phyloP scores from a whole-genome alignment of 345 rosid species.

The Murraya paniculata region DNA sequence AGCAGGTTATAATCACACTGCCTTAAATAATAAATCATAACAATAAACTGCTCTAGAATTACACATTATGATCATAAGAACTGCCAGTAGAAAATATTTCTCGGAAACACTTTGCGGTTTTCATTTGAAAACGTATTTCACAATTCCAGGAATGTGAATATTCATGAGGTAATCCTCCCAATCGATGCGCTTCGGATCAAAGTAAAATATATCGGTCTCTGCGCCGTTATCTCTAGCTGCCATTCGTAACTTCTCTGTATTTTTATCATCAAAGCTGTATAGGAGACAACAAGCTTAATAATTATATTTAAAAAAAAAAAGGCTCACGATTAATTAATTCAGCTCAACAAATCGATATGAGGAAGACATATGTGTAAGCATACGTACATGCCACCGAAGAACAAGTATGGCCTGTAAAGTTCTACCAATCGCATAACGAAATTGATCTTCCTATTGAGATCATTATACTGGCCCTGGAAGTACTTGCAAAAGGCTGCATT shows the following conservation, averaged over 20 bases:
- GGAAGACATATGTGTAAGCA: not conserved
- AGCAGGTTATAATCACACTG: not conserved
- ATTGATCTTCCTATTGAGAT: slow-evolving; percentile 52
- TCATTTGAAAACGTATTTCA: slow-evolving; percentile 45
- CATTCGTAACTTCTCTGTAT: slow-evolving; percentile 44
- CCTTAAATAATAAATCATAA: not conserved
- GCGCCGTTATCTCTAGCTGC: slow-evolving; percentile 28
- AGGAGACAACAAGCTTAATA: not conserved
- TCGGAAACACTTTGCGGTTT: not conserved
- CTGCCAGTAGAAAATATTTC: not conserved
- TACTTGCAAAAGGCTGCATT: slow-evolving; percentile 43
- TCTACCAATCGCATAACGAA: slow-evolving; percentile 62
- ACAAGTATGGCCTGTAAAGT: slow-evolving; percentile 76
- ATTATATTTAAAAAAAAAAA: not conserved
- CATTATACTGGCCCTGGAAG: slow-evolving; percentile 36
- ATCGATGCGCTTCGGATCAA: slow-evolving; percentile 53
- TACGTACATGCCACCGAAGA: slow-evolving; percentile 74
- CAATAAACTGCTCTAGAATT: not conserved
- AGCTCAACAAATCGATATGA: not conserved
- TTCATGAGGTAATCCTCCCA: slow-evolving; percentile 65
- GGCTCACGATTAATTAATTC: too few species aligned
- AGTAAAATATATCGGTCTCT: slow-evolving; percentile 37
- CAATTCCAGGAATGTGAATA: slow-evolving; percentile 63
- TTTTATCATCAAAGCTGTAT: slow-evolving; percentile 55
- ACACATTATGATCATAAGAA: not conserved